These are phyloP conservation scores for Blastomyces percursus DNA, from an alignment of 2,329 filamentous ascomycete species.

Conservation along the genomic window DNA sequence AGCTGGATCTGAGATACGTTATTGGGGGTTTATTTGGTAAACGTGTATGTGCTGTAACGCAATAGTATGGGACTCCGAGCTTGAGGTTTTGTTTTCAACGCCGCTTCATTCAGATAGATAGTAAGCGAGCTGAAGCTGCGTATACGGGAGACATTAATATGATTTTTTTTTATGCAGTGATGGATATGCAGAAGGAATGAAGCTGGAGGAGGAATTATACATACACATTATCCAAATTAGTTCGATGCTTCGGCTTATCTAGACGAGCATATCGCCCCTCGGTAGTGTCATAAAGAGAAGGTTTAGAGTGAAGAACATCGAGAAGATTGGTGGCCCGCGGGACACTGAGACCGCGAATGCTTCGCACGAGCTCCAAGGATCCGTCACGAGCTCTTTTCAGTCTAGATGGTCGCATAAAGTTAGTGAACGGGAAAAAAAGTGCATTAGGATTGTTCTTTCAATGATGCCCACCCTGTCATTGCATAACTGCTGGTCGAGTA, in stretches of 20 bases:
- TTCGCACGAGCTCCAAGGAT: background rate
- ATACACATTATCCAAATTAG: background rate
- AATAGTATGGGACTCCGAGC: background rate
- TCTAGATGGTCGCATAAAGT: background rate
- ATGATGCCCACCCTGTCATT: background rate
- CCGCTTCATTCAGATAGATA: background rate
- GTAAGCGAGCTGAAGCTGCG: background rate
- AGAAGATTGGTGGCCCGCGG: background rate
- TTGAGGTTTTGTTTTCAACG: background rate
- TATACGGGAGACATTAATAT: background rate
- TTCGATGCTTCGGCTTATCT: background rate
- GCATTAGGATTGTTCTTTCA: background rate
- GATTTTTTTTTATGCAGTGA: background rate
- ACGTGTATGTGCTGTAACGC: background rate
- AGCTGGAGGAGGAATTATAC: background rate
- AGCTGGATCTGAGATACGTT: background rate
- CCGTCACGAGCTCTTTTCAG: background rate
- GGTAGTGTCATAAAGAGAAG: background rate
- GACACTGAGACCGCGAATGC: background rate
- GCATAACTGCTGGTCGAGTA: background rate
- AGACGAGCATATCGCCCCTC: background rate
- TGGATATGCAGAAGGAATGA: background rate
- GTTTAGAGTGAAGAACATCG: background rate
- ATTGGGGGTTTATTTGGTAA: background rate
- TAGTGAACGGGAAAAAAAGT: background rate